Evolutionary conservation across 495 filamentous ascomycete species (phyloP), one percentile per base, ranked within the genome.

Genomic region (Hypoxylon intermedium): DNA sequence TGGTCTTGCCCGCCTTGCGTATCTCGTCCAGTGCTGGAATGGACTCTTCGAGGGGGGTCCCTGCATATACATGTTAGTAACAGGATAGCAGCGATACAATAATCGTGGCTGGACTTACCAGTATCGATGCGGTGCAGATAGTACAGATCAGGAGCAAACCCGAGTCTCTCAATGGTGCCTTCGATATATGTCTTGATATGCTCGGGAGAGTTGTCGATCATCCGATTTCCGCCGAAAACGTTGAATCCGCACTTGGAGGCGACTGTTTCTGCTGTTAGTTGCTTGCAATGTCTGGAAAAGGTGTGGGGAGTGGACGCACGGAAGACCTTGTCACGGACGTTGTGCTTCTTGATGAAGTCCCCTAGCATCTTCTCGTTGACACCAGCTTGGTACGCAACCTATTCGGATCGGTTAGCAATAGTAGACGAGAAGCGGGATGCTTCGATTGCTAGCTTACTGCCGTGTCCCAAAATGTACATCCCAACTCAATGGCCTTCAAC

Each of bases 401-500:
- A 63, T 70, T 12, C 9, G 6, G 36, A 18, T 19, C 31, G 12
- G 36, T 38, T 38, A 38, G 36, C 15, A 38, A 3, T 34, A 34
- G 31, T 3, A 4, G 5, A 34, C 12, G 12, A 34, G 9, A 13
- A 34, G 12, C 3, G 12, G 31, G 31, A 19, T 4, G 36, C 15
- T 36, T 34, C 9, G 31, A 9, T 13, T 11, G 31, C 9, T 11
- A 19, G 36, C 36, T 18, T 54, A 78, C 79, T 37, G 79, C 79
- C 33, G 79, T 81, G 52, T 82, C 79, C 79, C 79, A 82, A 63
- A 82, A 82, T 3, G 77, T 81, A 42, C 79, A 82, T 7, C 79
- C 79, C 5, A 82, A 50, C 44, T 82, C 78, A 52, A 82, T 75
- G 0, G 79, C 79, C 54, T 80, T 80, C 34, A 79, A 53, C 1